Base-by-base conservation (phyloP, 352 stramenopile species). In the Phytophthora pini region DNA sequence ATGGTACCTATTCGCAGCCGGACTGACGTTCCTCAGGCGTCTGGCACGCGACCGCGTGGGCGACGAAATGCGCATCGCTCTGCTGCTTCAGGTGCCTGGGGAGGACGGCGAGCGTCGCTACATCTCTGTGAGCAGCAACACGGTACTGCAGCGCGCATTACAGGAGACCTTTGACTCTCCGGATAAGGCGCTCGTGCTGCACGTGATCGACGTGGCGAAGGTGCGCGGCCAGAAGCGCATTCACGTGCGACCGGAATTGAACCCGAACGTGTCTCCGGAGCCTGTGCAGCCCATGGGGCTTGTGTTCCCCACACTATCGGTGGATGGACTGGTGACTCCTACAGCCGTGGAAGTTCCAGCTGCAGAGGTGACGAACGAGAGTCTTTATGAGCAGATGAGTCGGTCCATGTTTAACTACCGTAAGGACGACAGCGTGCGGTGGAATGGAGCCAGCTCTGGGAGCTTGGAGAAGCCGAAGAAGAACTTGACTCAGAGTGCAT, bases 211-310 rank as follows among this genome's bases (percentile, higher is more conserved):
- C 39, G 72, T 94, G 34, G 67, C 71, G 17, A 80, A 86, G 26
- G 82, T 93, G 39, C 53, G 32, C 0, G 76, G 70, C 12, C 68
- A 76, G 57, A 82, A 80, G 57, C 68, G 70, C 26, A 91, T 94
- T 59, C 80, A 93, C 60, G 82, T 94, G 49, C 84, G 79, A 1
- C 84, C 80, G 0, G 84, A 93, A 52, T 83, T 87, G 61, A 89
- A 93, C 70, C 82, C 84, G 31, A 91, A 93, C 64, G 83, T 94
- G 26, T 94, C 87, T n/a, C 87, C 87, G 0, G 84, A 91, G 57
- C 86, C 86, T 0, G 82, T 94, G 11, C 61, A 76, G 44, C 76
- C 82, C 9, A 69, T 94, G 60, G 82, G 61, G 0, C 60, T 92
- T 29, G 86, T 94, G 38, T 94, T 94, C 57, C 86, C 85, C 6